Base-by-base conservation (phyloP, 2,329 filamentous ascomycete genomes). In the Ceratocystis colombiana region DNA sequence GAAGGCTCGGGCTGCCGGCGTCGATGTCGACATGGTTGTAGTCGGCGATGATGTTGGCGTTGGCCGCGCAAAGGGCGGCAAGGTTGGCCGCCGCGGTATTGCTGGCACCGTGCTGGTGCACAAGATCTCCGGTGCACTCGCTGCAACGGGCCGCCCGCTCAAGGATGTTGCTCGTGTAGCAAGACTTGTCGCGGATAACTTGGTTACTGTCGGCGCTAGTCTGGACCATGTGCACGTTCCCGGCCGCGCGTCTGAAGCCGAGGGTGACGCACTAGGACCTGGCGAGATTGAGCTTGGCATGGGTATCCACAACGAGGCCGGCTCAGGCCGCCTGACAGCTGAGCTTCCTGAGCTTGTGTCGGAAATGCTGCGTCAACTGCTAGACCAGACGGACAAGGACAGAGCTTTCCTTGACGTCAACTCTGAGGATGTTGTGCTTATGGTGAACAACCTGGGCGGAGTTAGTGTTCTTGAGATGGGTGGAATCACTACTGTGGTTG, bases 21-120 rank as follows among this genome's bases (percentile, higher is more conserved):
- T 90, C 28, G 77, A 85, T 20, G 88, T 89, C 0, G 89, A 96
- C 74, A 96, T 96, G 88, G 85, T 96, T 8, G 88, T 96, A 7
- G 90, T 96, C 6, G 90, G 87, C 5, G 93, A 97, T 72, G 93
- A 97, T 75, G 91, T 92, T 2, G 91, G 92, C 55, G 92, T 97
- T 59, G 92, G 92, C 1, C 80, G 90, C 67, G 80, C 79, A 64
- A 87, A 87, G 73, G 87, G 88, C 10, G 92, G 93, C n/a, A 96
- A 96, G 74, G 93, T 96, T 17, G 93, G 93, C 0, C 80, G 93
- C 64, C 83, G 93, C 72, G 93, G 93, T 64, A 94, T 97, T 74
- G 92, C 90, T 2, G 93, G 93, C 41, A 95, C 91, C 5, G 89
- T 96, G 48, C 78, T 96, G 28, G 89, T 96, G n/a, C 82, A 92